Evolutionary conservation across 768 basidiomycete genomes (phyloP).

Genomic region (Rhizopogon salebrosus): DNA sequence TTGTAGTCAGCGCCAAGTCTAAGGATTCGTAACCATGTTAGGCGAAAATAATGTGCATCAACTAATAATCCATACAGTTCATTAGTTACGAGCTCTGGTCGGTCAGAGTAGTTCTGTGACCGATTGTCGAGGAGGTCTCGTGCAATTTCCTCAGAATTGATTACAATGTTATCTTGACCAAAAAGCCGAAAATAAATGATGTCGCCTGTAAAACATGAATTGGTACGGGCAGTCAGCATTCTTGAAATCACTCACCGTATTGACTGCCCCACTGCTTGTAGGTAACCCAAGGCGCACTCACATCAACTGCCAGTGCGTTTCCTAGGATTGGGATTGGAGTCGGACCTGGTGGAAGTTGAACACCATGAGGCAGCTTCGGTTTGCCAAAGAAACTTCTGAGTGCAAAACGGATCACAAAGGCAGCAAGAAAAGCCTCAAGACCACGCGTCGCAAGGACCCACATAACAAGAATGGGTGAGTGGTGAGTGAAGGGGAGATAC

Average conservation of each 20-base stretch:
- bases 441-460: background rate
- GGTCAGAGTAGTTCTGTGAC: slow-evolving; percentile 8
- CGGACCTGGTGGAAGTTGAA: slow-evolving; percentile 41
- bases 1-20: slow-evolving; percentile 6
- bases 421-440: background rate
- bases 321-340: slow-evolving; percentile 41
- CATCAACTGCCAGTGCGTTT: slow-evolving; percentile 41
- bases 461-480: too few relatives aligned
- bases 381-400: background rate
- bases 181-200: slow-evolving; percentile 2
- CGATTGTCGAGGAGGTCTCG: slow-evolving; percentile 6
- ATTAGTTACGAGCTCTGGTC: background rate
- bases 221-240: background rate
- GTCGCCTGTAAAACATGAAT: background rate
- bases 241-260: slow-evolving; percentile 28
- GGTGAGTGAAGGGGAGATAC: too few relatives aligned
- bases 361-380: background rate
- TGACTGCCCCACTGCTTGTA: slow-evolving; percentile 37
- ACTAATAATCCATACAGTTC: background rate
- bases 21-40: background rate
- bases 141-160: slow-evolving; percentile 10
- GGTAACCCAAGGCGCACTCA: slow-evolving; percentile 31
- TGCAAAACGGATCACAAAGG: background rate
- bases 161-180: slow-evolving; percentile 6
- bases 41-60: background rate